Percentiles rank a stretch among this genome's conserved stretches.
Conservation (phyloP, 2,329 filamentous ascomycete genomes). For the Apiospora hydei region DNA sequence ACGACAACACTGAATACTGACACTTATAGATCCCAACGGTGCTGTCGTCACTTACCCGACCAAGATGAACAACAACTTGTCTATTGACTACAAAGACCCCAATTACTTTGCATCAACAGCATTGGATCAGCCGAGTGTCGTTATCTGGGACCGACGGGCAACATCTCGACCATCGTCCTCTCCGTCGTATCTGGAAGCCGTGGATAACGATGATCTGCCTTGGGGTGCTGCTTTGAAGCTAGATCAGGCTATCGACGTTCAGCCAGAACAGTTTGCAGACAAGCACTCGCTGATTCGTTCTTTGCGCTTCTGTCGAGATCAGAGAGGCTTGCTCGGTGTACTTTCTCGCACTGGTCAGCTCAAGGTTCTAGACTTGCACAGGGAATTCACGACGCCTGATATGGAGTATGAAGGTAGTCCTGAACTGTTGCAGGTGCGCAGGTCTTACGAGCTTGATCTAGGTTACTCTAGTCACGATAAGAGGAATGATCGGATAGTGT, state of each 20-base stretch:
- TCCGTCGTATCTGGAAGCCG: constrained; percentile 61
- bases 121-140: constrained; percentile 75
- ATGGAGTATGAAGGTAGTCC: constrained; percentile 56
- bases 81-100: constrained; percentile 80
- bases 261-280: constrained; percentile 58
- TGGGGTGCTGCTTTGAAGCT: constrained; percentile 69
- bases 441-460: constrained; percentile 68
- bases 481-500: constrained; percentile 68
- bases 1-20: constrained; percentile 30
- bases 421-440: constrained; percentile 65
- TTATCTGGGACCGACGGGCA: constrained; percentile 81
- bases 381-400: constrained; percentile 56
- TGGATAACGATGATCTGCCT: constrained; percentile 67
- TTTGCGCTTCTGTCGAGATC: constrained; percentile 69
- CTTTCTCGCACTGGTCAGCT: constrained; percentile 70
- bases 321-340: constrained; percentile 66
- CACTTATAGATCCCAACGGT: constrained; percentile 53
- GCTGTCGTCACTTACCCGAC: constrained; percentile 68
- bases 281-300: constrained; percentile 69
- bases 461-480: constrained; percentile 59
- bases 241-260: constrained; percentile 63
- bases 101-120: constrained; percentile 87
- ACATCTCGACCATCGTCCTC: constrained; percentile 60
- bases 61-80: constrained; percentile 73
- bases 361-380: constrained; percentile 65